Evolutionary conservation across 2,329 filamentous ascomycete species (phyloP), one percentile per base, ranked within the genome.

Genomic region (Talaromyces islandicus): DNA sequence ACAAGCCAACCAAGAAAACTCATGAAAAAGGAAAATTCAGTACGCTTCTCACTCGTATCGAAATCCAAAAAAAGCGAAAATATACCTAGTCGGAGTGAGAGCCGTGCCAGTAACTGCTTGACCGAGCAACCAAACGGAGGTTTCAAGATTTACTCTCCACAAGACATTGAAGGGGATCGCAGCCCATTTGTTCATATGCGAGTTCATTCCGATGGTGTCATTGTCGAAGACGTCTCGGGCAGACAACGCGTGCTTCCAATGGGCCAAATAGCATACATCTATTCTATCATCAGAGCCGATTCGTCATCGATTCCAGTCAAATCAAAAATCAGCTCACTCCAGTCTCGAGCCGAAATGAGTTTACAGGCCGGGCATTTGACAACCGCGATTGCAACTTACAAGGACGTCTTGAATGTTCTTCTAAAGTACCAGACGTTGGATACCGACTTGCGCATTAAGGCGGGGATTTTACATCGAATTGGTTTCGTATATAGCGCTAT

Each of bases 241-340:
- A 66, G 69, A 32, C 68, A 69, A 54, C 63, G 69, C 21, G 65
- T 71, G n/a, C 64, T 71, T n/a, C 61, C 66, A 25, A 68, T 70
- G 54, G 69, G 70, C 24, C 68, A 71, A 59, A 64, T 70, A 32
- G 68, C 68, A 2, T 64, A 64, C n/a, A 53, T 71, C n/a, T 71
- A 70, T 54, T 56, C 68, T 21, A 67, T 70, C 43, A 60, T 71
- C 51, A 69, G 64, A 32, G 64, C 69, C 14, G 67, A 68, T 32
- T 53, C 67, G 3, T 58, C 64, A 7, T 64, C 67, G 2, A 60
- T 64, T 12, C 60, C 64, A n/a, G 52, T 62, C 6, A 68, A 65
- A 63, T 68, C 69, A 6, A 64, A 60, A 48, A 60, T 60, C 9
- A 54, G 64, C 10, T 60, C 62, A 12, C 58, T 64, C 2, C 65